phyloP scores from a whole-genome alignment of 2,329 filamentous ascomycete species.

The Claviceps paspali region DNA sequence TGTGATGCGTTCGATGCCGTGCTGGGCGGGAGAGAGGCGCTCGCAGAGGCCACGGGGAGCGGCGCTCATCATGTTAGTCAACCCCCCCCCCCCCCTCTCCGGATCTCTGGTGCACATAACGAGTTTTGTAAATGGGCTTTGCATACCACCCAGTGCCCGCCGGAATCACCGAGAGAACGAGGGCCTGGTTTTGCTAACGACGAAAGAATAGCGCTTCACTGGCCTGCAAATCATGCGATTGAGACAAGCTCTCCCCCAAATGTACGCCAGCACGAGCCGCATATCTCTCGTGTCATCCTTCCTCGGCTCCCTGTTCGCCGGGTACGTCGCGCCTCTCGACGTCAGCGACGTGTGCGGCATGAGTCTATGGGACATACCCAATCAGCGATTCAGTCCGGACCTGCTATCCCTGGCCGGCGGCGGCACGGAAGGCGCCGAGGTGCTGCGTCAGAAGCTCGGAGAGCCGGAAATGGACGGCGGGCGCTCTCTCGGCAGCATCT shows the following conservation, averaged over 20 bases:
- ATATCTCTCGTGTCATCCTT: slow-evolving; percentile 95
- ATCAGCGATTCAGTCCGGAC: slow-evolving; percentile 55
- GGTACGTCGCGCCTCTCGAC: slow-evolving; percentile 74
- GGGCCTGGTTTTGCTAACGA: neutral
- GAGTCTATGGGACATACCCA: slow-evolving; percentile 85
- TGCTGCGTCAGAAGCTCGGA: slow-evolving; percentile 66
- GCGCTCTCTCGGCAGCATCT: slow-evolving; percentile 58
- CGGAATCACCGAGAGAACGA: no score
- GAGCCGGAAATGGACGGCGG: slow-evolving; percentile 69
- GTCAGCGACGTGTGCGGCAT: slow-evolving; percentile 92
- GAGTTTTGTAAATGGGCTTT: no score
- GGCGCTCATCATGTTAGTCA: slow-evolving; percentile 74
- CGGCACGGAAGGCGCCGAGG: slow-evolving; percentile 41
- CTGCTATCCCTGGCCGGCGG: slow-evolving; percentile 66
- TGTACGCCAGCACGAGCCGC: slow-evolving; percentile 64
- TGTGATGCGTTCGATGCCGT: slow-evolving; percentile 74
- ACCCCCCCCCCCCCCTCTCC: no score
- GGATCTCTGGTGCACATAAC: no score
- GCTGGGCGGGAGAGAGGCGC: slow-evolving; percentile 47
- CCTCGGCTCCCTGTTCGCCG: slow-evolving; percentile 78
- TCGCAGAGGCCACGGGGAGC: slow-evolving; percentile 76
- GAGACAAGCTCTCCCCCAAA: slow-evolving; percentile 60
- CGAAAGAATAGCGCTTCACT: slow-evolving; percentile 59
- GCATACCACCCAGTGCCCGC: no score
- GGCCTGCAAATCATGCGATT: slow-evolving; percentile 93